Evolutionary conservation across 2,329 filamentous ascomycete genomes (phyloP).

Genomic region (Cladophialophora immunda): DNA sequence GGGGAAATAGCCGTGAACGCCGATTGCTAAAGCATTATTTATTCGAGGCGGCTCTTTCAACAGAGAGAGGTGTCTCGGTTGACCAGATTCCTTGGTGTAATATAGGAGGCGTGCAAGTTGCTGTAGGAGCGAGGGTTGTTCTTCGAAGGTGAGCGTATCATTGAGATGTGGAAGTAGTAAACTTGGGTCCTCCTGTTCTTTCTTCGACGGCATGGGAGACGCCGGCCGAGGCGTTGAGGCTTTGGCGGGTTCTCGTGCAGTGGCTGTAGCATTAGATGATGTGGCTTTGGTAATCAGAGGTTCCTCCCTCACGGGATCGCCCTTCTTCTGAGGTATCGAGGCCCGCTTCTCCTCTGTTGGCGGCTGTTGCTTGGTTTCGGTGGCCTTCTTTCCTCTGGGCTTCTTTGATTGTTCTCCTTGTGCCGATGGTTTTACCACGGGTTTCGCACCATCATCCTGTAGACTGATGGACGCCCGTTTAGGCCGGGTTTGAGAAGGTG

Average conservation of each 20-base stretch:
- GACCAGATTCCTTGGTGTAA: slow-evolving; percentile 63
- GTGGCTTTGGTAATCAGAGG: slow-evolving; percentile 31
- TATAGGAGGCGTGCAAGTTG: slow-evolving; percentile 56
- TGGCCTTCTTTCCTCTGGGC: slow-evolving; percentile 12
- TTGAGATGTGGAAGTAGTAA: slow-evolving; percentile 59
- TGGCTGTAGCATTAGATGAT: slow-evolving; percentile 40
- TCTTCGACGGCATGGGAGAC: slow-evolving; percentile 37
- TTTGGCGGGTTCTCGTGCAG: slow-evolving; percentile 37
- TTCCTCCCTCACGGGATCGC: slow-evolving; percentile 41
- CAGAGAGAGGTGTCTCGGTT: slow-evolving; percentile 75
- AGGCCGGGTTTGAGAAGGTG: slow-evolving; percentile 38
- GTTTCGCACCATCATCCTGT: slow-evolving; percentile 34
- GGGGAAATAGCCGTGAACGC: slow-evolving; percentile 93
- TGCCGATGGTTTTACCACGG: slow-evolving; percentile 18
- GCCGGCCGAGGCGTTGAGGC: slow-evolving; percentile 39
- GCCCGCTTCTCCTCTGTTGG: slow-evolving; percentile 24
- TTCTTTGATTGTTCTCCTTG: slow-evolving; percentile 27
- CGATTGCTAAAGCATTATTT: slow-evolving; percentile 88
- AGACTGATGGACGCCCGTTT: slow-evolving; percentile 43
- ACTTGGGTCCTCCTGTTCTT: slow-evolving; percentile 50
- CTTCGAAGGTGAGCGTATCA: slow-evolving; percentile 55
- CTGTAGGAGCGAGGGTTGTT: slow-evolving; percentile 71
- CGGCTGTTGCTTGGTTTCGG: slow-evolving; percentile 19
- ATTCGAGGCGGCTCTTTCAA: slow-evolving; percentile 74
- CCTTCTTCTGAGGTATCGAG: slow-evolving; percentile 42